A percentile compares a stretch with the other conserved stretches of the same genome.
phyloP scores from a whole-genome alignment of 306 rosid genomes.

The Acacia melanoxylon region DNA sequence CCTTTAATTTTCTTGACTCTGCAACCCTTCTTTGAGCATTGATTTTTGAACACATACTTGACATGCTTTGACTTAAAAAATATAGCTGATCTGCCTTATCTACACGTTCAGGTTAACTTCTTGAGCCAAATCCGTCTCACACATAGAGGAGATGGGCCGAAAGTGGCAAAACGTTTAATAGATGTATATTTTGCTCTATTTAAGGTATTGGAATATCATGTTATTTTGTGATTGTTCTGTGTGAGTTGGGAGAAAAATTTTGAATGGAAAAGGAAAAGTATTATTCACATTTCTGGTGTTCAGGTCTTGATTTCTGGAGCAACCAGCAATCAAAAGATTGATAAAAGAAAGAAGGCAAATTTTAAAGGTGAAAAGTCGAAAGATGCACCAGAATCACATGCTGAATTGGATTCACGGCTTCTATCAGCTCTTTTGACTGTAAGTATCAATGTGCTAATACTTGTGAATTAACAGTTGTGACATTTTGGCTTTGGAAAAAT shows the following conservation, averaged over 20 bases:
- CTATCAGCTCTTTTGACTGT: constrained; percentile 84
- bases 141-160: constrained; percentile 86
- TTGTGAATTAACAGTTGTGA: constrained; percentile 6
- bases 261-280: not conserved
- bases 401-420: constrained; percentile 88
- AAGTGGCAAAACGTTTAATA: constrained; percentile 86
- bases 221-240: not conserved
- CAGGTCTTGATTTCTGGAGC: constrained; percentile 80
- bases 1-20: not conserved
- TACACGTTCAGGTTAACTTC: constrained; percentile 71
- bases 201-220: constrained; percentile 59
- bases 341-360: constrained; percentile 48
- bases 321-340: constrained; percentile 44
- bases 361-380: constrained; percentile 40
- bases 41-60: not conserved
- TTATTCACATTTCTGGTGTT: constrained; percentile 26
- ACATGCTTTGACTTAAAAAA: constrained; percentile 4
- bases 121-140: constrained; percentile 87
- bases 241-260: not conserved
- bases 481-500: constrained; percentile 1
- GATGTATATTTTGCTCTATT: constrained; percentile 91
- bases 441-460: constrained; percentile 22
- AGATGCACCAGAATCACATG: constrained; percentile 48
- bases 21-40: not conserved
- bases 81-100: constrained; percentile 21